A percentile compares a stretch with the other conserved stretches of the same genome.
Evolutionary conservation across 495 filamentous ascomycete genomes (phyloP).

Genomic region (Trichoderma reesei): DNA sequence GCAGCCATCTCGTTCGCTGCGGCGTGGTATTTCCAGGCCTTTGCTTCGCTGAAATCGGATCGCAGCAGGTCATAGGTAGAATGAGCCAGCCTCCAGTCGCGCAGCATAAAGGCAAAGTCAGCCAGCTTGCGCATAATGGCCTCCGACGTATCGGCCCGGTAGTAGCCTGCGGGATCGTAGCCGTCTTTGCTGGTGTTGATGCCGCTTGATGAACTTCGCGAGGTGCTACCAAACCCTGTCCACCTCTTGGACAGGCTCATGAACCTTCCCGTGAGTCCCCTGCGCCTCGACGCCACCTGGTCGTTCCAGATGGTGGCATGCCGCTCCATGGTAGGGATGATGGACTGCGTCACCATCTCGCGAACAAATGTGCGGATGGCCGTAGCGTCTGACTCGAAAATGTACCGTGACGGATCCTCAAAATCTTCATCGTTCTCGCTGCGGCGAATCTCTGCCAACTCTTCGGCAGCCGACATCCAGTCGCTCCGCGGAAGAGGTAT

Average conservation of each 20-base stretch:
- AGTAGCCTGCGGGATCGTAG: slow-evolving; percentile 76
- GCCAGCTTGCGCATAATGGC: slow-evolving; percentile 87
- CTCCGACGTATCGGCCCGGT: slow-evolving; percentile 73
- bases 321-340: slow-evolving; percentile 92
- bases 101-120: slow-evolving; percentile 91
- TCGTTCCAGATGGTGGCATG: slow-evolving; percentile 89
- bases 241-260: slow-evolving; percentile 85
- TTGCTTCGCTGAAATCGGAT: slow-evolving; percentile 83
- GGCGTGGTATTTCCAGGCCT: slow-evolving; percentile 93
- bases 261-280: slow-evolving; percentile 80
- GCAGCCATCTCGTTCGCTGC: slow-evolving; percentile 89
- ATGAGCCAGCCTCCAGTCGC: slow-evolving; percentile 88
- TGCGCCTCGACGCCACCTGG: slow-evolving; percentile 81
- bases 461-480: slow-evolving; percentile 84
- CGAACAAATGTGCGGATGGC: slow-evolving; percentile 80
- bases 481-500: slow-evolving; percentile 67
- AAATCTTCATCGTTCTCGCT: slow-evolving; percentile 51
- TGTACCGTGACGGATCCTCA: slow-evolving; percentile 60
- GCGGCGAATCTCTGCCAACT: slow-evolving; percentile 59
- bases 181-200: slow-evolving; percentile 45
- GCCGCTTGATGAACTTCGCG: slow-evolving; percentile 32
- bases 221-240: slow-evolving; percentile 59
- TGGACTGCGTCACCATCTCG: slow-evolving; percentile 85
- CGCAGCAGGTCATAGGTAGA: slow-evolving; percentile 83
- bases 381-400: slow-evolving; percentile 85